Evolutionary conservation across 1,284 basidiomycete species (phyloP), one percentile per base, ranked within the genome.

Genomic region (Puccinia horiana): DNA sequence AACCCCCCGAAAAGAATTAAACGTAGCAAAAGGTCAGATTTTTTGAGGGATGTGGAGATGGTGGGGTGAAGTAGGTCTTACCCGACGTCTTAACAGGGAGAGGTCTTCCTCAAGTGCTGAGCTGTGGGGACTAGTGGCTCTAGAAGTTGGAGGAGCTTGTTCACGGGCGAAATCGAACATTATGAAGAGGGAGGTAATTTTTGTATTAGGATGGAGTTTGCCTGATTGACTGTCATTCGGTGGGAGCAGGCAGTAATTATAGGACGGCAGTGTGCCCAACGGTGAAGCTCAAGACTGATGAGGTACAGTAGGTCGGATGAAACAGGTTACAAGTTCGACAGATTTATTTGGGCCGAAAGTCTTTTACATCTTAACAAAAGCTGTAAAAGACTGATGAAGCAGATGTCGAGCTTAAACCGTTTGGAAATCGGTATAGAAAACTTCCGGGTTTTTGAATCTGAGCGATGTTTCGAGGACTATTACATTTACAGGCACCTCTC

Each of bases 71-170:
- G 1, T 37, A 26, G 54, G 26, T 23, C 72, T 75, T 56, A 75
- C 72, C 44, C 72, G 47, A 12, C 72, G 72, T 42, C 52, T 35
- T 8, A 75, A 37, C 20, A 75, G 54, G 2, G 72, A 75, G n/a
- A 75, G 47, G 56, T 75, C 72, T 58, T 75, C 72, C 29, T 75
- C 72, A 9, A 75, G 56, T 20, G 54, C 72, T 20, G 72, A 56
- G 5, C n/a, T 26, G n/a, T n/a, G n/a, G 32, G 61, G 3, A 42
- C 47, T 42, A 26, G 69, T 8, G 37, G 23, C 40, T 37, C 65
- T 47, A 42, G 47, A 70, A 6, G 29, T 18, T 20, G 47, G 18
- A 49, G 44, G 18, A 14, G 47, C 52, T 1, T 73, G 61, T 16
- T 65, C 61, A 65, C 61, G 61, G 61, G 37, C 23, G 18, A 65